Evolutionary conservation across 1,284 basidiomycete genomes (phyloP), one percentile per base, ranked within the genome.

Genomic region (Cystobasidium slooffiae): DNA sequence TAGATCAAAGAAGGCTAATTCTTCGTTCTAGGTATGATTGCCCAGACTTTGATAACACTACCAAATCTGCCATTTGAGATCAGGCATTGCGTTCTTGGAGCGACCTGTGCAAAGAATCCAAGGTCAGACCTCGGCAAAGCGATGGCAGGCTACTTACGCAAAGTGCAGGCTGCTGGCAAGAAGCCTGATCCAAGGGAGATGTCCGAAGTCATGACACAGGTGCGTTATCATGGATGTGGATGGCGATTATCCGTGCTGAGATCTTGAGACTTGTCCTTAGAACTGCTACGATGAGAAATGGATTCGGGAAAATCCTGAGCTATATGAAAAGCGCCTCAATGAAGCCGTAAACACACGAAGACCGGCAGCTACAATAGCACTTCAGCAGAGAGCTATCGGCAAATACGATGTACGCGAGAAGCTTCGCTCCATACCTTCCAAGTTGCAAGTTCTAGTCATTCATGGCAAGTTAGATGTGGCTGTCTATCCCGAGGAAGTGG

Each of bases 341-440:
- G 61, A 73, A 58, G 47, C 56, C 24, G 31, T 67, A 14, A 43
- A n/a, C 31, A 56, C 47, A 10, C 51, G 72, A 18, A 49, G 72
- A 9, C 72, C 72, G 10, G 72, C 52, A 12, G 43, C 47, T 16
- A 67, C 64, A 8, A 46, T 73, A 10, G 47, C 47, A 20, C 51
- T 59, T n/a, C 72, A 73, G 41, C 63, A 65, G 41, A 51, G 63
- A 7, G 72, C 72, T 20, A 73, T 73, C 20, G 72, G 63, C 18
- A 41, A 55, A 31, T 73, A 67, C 43, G 72, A 73, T 49, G 64
- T 73, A 1, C 52, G 63, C 2, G 47, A 73, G 31, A 47, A 39
- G 31, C 52, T 73, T 12, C 39, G 20, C 0, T n/a, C 31, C 6
- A 41, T 73, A 37, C 72, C 72, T 46, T n/a, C 22, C 12, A 58